These are phyloP conservation scores for Blastosporella zonata DNA, from an alignment of 1,284 basidiomycete species.

Conservation along the genomic window DNA sequence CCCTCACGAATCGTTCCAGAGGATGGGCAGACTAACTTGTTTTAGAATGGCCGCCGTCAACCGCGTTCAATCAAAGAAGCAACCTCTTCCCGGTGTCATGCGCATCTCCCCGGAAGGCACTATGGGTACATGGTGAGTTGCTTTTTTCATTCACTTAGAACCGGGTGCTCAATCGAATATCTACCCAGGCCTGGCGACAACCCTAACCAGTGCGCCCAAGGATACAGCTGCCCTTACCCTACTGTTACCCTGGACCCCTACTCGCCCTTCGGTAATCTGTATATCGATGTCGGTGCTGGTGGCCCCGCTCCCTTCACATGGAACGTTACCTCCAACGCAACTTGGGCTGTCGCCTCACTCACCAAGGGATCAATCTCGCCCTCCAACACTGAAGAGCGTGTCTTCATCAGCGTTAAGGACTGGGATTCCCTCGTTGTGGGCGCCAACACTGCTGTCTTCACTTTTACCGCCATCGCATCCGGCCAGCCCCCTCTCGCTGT, in stretches of 20 bases:
- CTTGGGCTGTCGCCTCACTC: conserved; percentile 53
- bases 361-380: conserved; percentile 49
- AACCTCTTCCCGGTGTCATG: conserved; percentile 58
- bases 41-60: conserved; percentile 56
- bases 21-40: too few relatives aligned
- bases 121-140: conserved; percentile 50
- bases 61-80: conserved; percentile 53
- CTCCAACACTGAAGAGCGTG: conserved; percentile 47
- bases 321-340: conserved; percentile 45
- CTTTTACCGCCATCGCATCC: conserved; percentile 43
- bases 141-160: background rate
- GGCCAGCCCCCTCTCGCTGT: conserved; percentile 37
- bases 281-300: conserved; percentile 60
- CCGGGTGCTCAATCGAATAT: background rate
- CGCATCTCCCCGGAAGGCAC: conserved; percentile 60
- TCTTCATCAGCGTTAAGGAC: conserved; percentile 53
- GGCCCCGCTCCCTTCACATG: conserved; percentile 59
- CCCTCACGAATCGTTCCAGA: too few relatives aligned
- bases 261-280: conserved; percentile 49
- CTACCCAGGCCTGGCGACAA: conserved; percentile 66
- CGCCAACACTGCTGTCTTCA: conserved; percentile 40
- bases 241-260: conserved; percentile 47
- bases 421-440: conserved; percentile 52
- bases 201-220: conserved; percentile 45
- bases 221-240: conserved; percentile 46